These are phyloP conservation scores for Amanita rubescens DNA, from an alignment of 768 basidiomycete species.

Conservation along the genomic window DNA sequence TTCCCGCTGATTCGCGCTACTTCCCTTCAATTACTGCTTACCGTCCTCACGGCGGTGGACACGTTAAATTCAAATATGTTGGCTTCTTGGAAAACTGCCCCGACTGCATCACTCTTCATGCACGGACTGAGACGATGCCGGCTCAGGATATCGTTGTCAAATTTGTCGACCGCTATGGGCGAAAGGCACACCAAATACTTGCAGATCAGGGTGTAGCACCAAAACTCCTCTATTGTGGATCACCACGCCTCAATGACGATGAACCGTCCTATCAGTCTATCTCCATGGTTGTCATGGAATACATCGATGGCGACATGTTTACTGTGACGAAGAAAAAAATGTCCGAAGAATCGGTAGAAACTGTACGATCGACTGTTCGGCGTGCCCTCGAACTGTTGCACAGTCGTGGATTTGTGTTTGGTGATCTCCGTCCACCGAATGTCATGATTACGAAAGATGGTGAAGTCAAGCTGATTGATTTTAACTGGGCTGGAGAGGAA, in stretches of 20 bases:
- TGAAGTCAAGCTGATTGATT: conserved; percentile 27
- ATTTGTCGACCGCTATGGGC: conserved; percentile 19
- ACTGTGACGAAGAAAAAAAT: conserved; percentile 19
- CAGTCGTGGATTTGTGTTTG: conserved; percentile 22
- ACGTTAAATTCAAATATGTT: conserved; percentile 17
- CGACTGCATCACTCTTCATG: conserved; percentile 18
- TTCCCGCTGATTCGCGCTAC: conserved; percentile 14
- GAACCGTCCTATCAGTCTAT: conserved; percentile 1
- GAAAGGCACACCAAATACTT: conserved; percentile 10
- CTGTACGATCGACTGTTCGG: conserved; percentile 9
- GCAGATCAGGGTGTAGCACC: conserved; percentile 9
- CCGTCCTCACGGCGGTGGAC: background rate
- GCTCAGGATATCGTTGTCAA: conserved; percentile 22
- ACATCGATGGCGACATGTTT: conserved; percentile 9
- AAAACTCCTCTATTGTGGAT: conserved; percentile 1
- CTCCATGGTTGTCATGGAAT: conserved; percentile 17
- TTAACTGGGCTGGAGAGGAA: conserved; percentile 34
- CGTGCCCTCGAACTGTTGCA: background rate
- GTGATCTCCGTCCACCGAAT: conserved; percentile 28
- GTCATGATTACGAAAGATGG: conserved; percentile 18
- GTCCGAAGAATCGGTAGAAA: conserved; percentile 3
- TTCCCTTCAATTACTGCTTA: conserved; percentile 17
- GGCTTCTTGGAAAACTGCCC: conserved; percentile 11
- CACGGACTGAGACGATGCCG: conserved; percentile 6
- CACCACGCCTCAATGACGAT: background rate